Evolutionary conservation across 768 basidiomycete genomes (phyloP).

Genomic region (Boletus edulis): DNA sequence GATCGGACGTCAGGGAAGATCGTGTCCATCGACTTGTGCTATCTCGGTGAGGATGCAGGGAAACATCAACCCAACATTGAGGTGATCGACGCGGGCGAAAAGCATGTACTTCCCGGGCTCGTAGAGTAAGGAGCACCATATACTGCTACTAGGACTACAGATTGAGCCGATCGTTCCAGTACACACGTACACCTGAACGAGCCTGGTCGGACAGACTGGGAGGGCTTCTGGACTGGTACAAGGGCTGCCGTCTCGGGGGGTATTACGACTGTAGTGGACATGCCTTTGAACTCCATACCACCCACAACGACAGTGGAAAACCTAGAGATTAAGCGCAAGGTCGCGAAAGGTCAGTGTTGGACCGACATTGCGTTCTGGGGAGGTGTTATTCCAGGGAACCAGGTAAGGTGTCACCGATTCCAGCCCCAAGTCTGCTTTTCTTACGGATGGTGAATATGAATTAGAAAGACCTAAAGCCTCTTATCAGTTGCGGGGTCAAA

Average conservation of each 20-base stretch:
- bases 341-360: slow-evolving; percentile 69
- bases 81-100: slow-evolving; percentile 57
- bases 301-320: slow-evolving; percentile 87
- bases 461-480: slow-evolving; percentile 70
- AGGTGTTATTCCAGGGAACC: slow-evolving; percentile 90
- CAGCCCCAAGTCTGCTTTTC: neutral
- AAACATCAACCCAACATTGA: slow-evolving; percentile 25
- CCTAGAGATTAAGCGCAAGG: slow-evolving; percentile 65
- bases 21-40: slow-evolving; percentile 40
- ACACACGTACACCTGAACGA: slow-evolving; percentile 93
- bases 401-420: slow-evolving; percentile 41
- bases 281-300: slow-evolving; percentile 97
- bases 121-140: slow-evolving; percentile 56
- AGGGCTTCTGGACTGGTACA: slow-evolving; percentile 92
- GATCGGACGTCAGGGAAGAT: slow-evolving; percentile 61
- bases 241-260: slow-evolving; percentile 89
- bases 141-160: neutral
- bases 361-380: slow-evolving; percentile 82
- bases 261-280: slow-evolving; percentile 94
- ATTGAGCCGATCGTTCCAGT: slow-evolving; percentile 37
- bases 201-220: slow-evolving; percentile 92
- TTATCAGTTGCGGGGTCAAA: slow-evolving; percentile 79
- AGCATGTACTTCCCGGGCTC: slow-evolving; percentile 70
- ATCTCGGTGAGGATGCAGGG: slow-evolving; percentile 29
- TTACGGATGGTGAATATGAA: neutral